Base-by-base conservation (phyloP, 495 filamentous ascomycete species). In the Geopyxis carbonaria region DNA sequence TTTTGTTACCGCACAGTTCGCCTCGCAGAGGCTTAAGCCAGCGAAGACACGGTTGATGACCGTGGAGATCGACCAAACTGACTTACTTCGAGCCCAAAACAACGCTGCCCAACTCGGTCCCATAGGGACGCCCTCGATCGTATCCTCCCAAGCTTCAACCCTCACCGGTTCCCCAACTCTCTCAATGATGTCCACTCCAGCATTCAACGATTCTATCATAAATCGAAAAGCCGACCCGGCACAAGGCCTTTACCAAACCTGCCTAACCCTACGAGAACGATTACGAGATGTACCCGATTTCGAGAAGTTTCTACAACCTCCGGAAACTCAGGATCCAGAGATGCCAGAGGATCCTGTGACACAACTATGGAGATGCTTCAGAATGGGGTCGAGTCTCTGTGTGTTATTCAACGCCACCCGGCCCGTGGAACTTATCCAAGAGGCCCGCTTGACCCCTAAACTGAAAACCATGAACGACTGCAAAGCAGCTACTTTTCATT, bases 241-340 rank as follows among this genome's bases (percentile, higher is more conserved):
- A 38, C 69, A 74, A 31, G 93, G 85, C 15, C 73, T 97, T 22
- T 97, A 91, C 53, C 89, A 95, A 59, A 93, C 86, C 57, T 94
- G 91, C 59, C 68, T 89, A 40, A 72, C 75, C 42, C 63, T 95
- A 33, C 78, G 78, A 58, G 71, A 73, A 57, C 70, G 91, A 41
- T 64, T 97, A 39, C 70, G 73, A 24, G 72, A 76, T 47, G 81
- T 97, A 15, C 86, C 86, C 2, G 75, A 68, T 16, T 94, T 94
- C 56, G 75, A 84, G 42, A 57, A 59, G 7, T 76, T 78, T 51
- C 55, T 92, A 39, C 58, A 55, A 16, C 70, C 76, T 40, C 71
- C 74, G 57, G 69, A 76, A 42, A 74, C 86, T 47, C 68, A 76
- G 41, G 75, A 86, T 47, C 66, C 61, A 52, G 52, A 55, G 28